Percentiles rank a stretch among this genome's conserved stretches.
Evolutionary conservation across 1,284 basidiomycete genomes (phyloP).

Genomic region (Amylostereum areolatum): DNA sequence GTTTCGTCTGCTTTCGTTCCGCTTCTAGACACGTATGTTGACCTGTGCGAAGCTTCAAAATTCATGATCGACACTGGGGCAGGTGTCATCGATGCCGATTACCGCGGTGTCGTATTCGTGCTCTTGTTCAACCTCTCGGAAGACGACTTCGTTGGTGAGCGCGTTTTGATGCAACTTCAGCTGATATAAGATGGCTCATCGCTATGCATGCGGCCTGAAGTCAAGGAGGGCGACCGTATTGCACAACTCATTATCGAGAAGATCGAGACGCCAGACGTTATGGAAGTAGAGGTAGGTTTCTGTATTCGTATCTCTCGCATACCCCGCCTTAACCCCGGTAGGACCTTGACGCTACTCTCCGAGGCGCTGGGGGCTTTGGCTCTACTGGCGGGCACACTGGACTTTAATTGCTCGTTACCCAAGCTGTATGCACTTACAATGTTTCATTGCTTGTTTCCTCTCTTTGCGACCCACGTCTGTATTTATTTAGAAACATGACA

Average conservation of each 20-base stretch:
- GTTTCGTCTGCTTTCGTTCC: conserved; percentile 17
- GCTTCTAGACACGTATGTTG: not conserved
- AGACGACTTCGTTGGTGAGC: conserved; percentile 78
- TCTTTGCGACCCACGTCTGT: too few relatives aligned
- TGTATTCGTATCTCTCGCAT: conserved; percentile 2
- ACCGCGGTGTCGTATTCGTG: conserved; percentile 90
- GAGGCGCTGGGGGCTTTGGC: conserved; percentile 89
- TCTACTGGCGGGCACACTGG: conserved; percentile 82
- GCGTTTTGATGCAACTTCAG: too few relatives aligned
- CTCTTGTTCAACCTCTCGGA: conserved; percentile 92
- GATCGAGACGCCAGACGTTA: conserved; percentile 80
- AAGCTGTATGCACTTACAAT: conserved; percentile 2
- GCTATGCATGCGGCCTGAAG: conserved; percentile 31
- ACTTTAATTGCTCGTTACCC: conserved; percentile 23
- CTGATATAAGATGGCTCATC: too few relatives aligned
- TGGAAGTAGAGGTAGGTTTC: conserved; percentile 75
- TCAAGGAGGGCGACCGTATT: conserved; percentile 87
- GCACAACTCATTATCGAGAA: conserved; percentile 93
- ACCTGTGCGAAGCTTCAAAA: conserved; percentile 67
- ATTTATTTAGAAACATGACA: too few relatives aligned
- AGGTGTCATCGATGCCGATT: conserved; percentile 95
- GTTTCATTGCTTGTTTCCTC: too few relatives aligned
- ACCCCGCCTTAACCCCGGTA: conserved; percentile 24
- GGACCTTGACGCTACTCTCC: conserved; percentile 78
- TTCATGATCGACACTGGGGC: conserved; percentile 97